Base-by-base conservation (phyloP, 192 early-diverging fungal genomes). In the Podila epicladia region DNA sequence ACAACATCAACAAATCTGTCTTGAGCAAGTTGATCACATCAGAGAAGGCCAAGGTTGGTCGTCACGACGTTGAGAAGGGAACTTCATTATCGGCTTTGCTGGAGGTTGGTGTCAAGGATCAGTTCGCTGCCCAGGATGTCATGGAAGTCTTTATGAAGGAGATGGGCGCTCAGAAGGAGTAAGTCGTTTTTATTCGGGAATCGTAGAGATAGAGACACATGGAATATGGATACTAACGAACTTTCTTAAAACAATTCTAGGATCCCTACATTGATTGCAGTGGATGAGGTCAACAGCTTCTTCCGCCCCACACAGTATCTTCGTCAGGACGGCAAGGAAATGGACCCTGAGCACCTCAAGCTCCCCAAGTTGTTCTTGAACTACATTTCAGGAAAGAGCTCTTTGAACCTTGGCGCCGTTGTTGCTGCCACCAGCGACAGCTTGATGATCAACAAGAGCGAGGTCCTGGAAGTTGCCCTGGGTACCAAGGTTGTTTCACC, bases 231-330 rank as follows among this genome's bases (percentile, higher is more conserved):
- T 13, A 19, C 22, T 29, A 38, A 69, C 35, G 17, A 28, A 26
- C 29, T 50, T n/a, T 26, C 12, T 1, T 61, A 55, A 2, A 24
- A 24, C 22, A n/a, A 4, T 26, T 58, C 55, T 12, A 83, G 86
- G 24, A 82, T 75, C 45, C 87, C 87, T 24, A 72, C 86, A 28
- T 63, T 88, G 22, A 63, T 90, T 33, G 88, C 87, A 50, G 70
- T 90, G 50, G 88, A 90, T 62, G 84, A 82, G 70, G 26, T 90
- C 64, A 85, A 87, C 73, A 76, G 71, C 22, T 83, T 90, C 37
- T 88, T 84, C 74, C 73, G 75, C 49, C 73, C 66, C 13, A 86
- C 88, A 64, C 64, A 83, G 38, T 90, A 88, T 58, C 29, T 68
- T 57, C 71, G 73, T 62, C 35, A 73, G 29, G 83, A 86, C 33